Evolutionary conservation across 139 green algal species (phyloP).

Genomic region (Picochlorum costavermella): DNA sequence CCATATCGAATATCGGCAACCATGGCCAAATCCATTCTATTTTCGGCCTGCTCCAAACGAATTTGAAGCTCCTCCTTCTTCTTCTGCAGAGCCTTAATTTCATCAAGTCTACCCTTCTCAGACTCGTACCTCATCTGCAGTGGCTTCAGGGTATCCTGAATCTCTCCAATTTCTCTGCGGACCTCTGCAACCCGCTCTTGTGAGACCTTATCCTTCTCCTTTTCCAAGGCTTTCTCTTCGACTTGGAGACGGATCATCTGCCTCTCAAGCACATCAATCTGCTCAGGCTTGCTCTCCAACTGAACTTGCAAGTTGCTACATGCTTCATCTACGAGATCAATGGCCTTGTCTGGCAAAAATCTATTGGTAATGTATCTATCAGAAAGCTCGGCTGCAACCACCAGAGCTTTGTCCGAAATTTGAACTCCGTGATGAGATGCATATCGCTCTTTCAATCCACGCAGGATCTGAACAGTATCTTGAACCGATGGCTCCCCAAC

Average conservation of each 20-base stretch:
- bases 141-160: slow-evolving; percentile 70
- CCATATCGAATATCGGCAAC: slow-evolving; percentile 52
- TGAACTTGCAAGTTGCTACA: slow-evolving; percentile 58
- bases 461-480: slow-evolving; percentile 90
- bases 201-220: slow-evolving; percentile 80
- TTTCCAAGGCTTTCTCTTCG: slow-evolving; percentile 68
- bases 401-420: slow-evolving; percentile 62
- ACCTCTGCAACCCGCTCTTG: slow-evolving; percentile 56
- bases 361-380: slow-evolving; percentile 59
- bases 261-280: slow-evolving; percentile 76
- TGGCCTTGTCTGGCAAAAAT: slow-evolving; percentile 81
- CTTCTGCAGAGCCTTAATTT: slow-evolving; percentile 37
- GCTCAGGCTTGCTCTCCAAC: slow-evolving; percentile 65
- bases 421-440: slow-evolving; percentile 67
- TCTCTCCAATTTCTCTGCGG: slow-evolving; percentile 50
- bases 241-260: slow-evolving; percentile 57
- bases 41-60: slow-evolving; percentile 62
- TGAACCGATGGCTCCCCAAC: slow-evolving; percentile 77
- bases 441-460: slow-evolving; percentile 84
- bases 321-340: slow-evolving; percentile 79
- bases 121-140: slow-evolving; percentile 63
- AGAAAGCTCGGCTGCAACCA: slow-evolving; percentile 59
- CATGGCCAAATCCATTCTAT: slow-evolving; percentile 62
- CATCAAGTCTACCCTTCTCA: slow-evolving; percentile 73
- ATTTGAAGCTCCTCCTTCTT: slow-evolving; percentile 71